phyloP scores from a whole-genome alignment of 176 grass and related monocot species.

The Oryza coarctata region DNA sequence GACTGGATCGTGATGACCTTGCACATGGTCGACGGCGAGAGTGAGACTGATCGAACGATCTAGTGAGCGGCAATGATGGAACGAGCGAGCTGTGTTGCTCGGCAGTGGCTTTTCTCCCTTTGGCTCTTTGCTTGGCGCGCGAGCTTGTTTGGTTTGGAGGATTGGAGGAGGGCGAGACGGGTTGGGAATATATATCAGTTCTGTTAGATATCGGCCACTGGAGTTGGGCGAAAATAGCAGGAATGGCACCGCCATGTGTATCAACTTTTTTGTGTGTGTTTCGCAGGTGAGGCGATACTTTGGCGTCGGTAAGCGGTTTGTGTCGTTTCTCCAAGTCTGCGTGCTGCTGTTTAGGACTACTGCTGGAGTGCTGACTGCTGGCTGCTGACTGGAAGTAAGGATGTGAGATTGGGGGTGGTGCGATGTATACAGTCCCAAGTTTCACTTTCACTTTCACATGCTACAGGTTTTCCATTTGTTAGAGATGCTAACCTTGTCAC shows the following conservation, averaged over 20 bases:
- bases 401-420: too few relatives aligned
- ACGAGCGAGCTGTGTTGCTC: background rate
- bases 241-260: background rate
- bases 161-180: background rate
- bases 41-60: background rate
- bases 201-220: background rate
- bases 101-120: background rate
- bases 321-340: background rate
- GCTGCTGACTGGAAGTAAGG: too few relatives aligned
- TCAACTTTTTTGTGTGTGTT: background rate
- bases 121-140: background rate
- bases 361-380: background rate
- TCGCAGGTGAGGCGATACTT: background rate
- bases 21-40: constrained; percentile 27
- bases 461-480: background rate
- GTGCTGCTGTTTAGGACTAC: background rate
- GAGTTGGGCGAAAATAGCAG: constrained; percentile 7
- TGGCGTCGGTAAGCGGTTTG: background rate
- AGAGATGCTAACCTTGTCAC: background rate
- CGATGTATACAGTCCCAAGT: background rate
- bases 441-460: background rate
- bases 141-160: too few relatives aligned
- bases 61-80: background rate
- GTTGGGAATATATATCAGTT: constrained; percentile 22
- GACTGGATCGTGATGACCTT: constrained; percentile 37